Evolutionary conservation across 371 early-diverging fungal genomes (phyloP).

Genomic region (Blakeslea trispora): DNA sequence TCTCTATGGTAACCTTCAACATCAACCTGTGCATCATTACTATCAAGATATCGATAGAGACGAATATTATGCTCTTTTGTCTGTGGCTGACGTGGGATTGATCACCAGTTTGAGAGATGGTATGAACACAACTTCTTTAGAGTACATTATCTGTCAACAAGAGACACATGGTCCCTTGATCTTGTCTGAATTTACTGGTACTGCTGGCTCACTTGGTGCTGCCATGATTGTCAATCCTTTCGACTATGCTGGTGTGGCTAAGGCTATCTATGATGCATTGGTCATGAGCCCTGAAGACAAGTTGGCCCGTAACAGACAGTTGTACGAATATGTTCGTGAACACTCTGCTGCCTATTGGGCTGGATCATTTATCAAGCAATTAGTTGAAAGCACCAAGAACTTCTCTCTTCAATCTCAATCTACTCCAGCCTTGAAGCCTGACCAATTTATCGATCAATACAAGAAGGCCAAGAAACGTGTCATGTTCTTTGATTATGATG

Average conservation of each 20-base stretch:
- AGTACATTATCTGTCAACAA: conserved; percentile 96
- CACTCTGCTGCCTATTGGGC: conserved; percentile 95
- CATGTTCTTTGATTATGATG: conserved; percentile 87
- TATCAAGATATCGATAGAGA: conserved; percentile 93
- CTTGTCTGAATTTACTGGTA: conserved; percentile 96
- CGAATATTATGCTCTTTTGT: conserved; percentile 95
- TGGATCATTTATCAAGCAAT: conserved; percentile 68
- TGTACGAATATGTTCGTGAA: conserved; percentile 78
- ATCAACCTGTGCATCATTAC: conserved; percentile 94
- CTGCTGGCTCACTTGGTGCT: conserved; percentile 86
- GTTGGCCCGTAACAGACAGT: conserved; percentile 73
- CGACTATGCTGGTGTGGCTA: conserved; percentile 90
- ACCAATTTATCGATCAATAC: conserved; percentile 46
- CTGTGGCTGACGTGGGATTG: conserved; percentile 92
- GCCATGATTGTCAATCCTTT: conserved; percentile 96
- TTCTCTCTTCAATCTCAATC: conserved; percentile 52
- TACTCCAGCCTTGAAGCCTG: conserved; percentile 66
- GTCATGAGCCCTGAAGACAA: conserved; percentile 80
- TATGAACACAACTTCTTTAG: conserved; percentile 99
- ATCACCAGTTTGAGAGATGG: conserved; percentile 98
- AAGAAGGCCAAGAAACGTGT: conserved; percentile 61
- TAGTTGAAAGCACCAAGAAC: conserved; percentile 26
- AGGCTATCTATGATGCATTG: conserved; percentile 87
- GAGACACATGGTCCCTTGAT: conserved; percentile 90
- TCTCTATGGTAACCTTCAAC: conserved; percentile 93